Base-by-base conservation (phyloP, 495 filamentous ascomycete genomes). In the Xylaria venustula region DNA sequence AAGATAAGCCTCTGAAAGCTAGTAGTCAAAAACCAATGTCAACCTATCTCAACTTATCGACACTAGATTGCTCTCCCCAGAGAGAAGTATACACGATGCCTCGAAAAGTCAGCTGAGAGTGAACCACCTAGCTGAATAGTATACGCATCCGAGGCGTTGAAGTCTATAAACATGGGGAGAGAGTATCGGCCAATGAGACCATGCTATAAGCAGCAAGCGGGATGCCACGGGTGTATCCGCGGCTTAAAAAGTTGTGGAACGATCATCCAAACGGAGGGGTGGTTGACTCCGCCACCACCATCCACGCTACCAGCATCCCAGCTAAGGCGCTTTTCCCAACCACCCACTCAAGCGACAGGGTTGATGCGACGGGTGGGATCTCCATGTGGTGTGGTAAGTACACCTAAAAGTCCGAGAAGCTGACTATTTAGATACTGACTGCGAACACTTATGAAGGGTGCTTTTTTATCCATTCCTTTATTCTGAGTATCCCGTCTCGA, bases 111-210 rank as follows among this genome's bases (percentile, higher is more conserved):
- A 54, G 51, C 51, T 54, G 51, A 54, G 36, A 26, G 51, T 19
- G 34, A 28, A 28, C 25, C n/a, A 46, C 2, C 45, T 48, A 23
- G 11, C 17, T 30, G 5, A 34, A 34, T 37, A 30, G 7, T 22
- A 14, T 17, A 14, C 15, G 12, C n/a, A 15, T 19, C 11, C 20
- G 4, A 26, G n/a, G 51, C 14, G 15, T 25, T 4, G 19, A 44
- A 55, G 36, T 54, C 37, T 15, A 40, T 17, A 44, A 55, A 44
- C 25, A 20, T 25, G 25, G 37, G 19, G 25, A 12, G 26, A 34
- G 32, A 47, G n/a, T n/a, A n/a, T 23, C 17, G 7, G 28, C 54
- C 54, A 57, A 57, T 57, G 28, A 57, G 42, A 47, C 23, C 12
- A 14, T n/a, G 25, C 23, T 34, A 34, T 34, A 34, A 11, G 30